Evolutionary conservation across 148 eudicot species (phyloP).

Genomic region (Camellia japonica): DNA sequence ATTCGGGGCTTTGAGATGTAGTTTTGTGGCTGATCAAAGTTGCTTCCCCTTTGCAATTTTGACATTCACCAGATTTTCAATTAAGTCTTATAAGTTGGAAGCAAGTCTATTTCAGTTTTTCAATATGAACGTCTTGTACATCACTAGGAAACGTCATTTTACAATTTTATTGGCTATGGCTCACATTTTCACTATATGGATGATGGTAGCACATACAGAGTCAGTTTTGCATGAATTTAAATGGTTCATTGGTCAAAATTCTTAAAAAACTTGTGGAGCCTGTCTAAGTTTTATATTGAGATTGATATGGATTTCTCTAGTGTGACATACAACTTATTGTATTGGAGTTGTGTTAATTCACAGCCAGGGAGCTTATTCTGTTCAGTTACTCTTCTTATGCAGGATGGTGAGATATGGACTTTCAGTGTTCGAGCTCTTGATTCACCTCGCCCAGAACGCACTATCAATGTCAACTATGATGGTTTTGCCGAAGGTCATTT

Average conservation of each 20-base stretch:
- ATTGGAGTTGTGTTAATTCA: not conserved
- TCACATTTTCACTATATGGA: not conserved
- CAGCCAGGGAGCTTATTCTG: not conserved
- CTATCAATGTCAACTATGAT: conserved; percentile 82
- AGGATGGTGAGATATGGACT: conserved; percentile 98
- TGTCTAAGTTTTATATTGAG: not conserved
- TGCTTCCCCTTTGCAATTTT: not conserved
- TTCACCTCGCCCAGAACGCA: conserved; percentile 69
- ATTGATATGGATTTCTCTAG: not conserved
- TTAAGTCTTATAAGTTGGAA: not conserved
- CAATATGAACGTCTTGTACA: not conserved
- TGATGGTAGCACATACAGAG: too few relatives aligned
- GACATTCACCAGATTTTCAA: not conserved
- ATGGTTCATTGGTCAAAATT: too few relatives aligned
- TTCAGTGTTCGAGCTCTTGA: conserved; percentile 88
- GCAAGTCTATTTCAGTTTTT: not conserved
- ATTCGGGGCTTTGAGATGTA: not conserved
- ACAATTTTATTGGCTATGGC: not conserved
- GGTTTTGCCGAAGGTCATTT: conserved; percentile 90
- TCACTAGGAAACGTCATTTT: not conserved
- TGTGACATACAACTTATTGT: not conserved
- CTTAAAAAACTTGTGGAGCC: too few relatives aligned
- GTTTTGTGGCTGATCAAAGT: not conserved
- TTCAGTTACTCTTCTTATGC: conserved; percentile 27
- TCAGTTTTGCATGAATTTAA: too few relatives aligned